A percentile compares a stretch with the other conserved stretches of the same genome.
Evolutionary conservation across 495 filamentous ascomycete genomes (phyloP).

Genomic region (Massariosphaeria phaeospora): DNA sequence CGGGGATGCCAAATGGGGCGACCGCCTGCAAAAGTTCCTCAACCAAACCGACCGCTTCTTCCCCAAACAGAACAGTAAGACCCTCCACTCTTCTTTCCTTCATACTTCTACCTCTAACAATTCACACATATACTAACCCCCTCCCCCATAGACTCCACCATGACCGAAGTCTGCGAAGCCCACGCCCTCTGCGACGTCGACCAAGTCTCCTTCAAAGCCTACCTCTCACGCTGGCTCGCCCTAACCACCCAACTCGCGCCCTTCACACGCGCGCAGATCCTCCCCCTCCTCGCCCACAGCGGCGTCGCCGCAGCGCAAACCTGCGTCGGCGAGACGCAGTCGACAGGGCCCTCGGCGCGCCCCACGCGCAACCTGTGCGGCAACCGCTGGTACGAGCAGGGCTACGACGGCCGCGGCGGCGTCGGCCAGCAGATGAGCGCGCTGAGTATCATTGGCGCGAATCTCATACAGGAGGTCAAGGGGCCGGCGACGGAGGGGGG

Average conservation of each 20-base stretch:
- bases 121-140: no score
- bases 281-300: constrained; percentile 53
- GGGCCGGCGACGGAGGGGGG: constrained; percentile 58
- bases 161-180: constrained; percentile 20
- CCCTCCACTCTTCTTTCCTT: not conserved
- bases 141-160: not conserved
- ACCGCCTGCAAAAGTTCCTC: constrained; percentile 11
- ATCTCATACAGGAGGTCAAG: constrained; percentile 39
- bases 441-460: constrained; percentile 59
- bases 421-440: constrained; percentile 66
- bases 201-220: constrained; percentile 22
- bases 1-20: constrained; percentile 31
- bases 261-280: constrained; percentile 39
- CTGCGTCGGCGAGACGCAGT: constrained; percentile 53
- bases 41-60: constrained; percentile 45
- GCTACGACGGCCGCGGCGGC: constrained; percentile 38
- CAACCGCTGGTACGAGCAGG: constrained; percentile 57
- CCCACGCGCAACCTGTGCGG: constrained; percentile 64
- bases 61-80: no score
- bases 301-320: constrained; percentile 49
- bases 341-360: no score
- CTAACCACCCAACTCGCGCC: constrained; percentile 14
- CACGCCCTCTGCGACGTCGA: constrained; percentile 17
- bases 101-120: no score
- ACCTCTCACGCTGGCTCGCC: constrained; percentile 21